These are phyloP conservation scores for Tephrocybe sp. DNA, from an alignment of 768 basidiomycete species.

Conservation along the genomic window DNA sequence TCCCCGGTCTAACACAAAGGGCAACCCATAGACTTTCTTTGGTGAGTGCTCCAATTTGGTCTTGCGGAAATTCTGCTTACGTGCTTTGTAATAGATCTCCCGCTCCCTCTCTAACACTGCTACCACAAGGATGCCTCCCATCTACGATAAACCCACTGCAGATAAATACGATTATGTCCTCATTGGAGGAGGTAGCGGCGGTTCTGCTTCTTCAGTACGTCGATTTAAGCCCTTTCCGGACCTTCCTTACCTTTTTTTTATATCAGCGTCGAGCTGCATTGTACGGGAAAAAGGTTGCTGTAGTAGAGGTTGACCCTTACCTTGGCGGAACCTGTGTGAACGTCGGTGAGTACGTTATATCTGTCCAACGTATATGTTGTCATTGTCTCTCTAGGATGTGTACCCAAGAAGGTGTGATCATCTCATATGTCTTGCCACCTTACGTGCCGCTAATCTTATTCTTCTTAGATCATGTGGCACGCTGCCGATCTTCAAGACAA, in stretches of 20 bases:
- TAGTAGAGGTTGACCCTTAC: constrained; percentile 72
- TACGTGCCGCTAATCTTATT: neutral
- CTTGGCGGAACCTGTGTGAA: constrained; percentile 98
- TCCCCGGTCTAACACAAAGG: constrained; percentile 12
- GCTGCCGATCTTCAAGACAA: constrained; percentile 89
- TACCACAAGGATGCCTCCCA: constrained; percentile 63
- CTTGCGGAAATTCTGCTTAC: constrained; percentile 11
- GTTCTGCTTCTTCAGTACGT: constrained; percentile 81
- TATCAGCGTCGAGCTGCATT: constrained; percentile 81
- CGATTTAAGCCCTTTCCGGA: neutral
- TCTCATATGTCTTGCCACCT: neutral
- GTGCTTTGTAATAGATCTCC: constrained; percentile 36
- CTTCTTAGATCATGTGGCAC: constrained; percentile 91
- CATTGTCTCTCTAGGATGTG: constrained; percentile 62
- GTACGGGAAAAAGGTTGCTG: constrained; percentile 91
- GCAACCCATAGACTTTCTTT: constrained; percentile 16
- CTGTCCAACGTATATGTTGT: neutral
- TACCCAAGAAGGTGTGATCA: constrained; percentile 80
- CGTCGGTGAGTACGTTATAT: constrained; percentile 64
- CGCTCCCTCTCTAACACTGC: constrained; percentile 40
- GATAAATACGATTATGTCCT: constrained; percentile 83
- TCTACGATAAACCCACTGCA: constrained; percentile 54
- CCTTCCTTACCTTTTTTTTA: neutral
- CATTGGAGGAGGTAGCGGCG: constrained; percentile 93
- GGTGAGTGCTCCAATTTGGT: constrained; percentile 8